These are phyloP conservation scores for Imleria badia DNA, from an alignment of 768 basidiomycete genomes.

Conservation along the genomic window DNA sequence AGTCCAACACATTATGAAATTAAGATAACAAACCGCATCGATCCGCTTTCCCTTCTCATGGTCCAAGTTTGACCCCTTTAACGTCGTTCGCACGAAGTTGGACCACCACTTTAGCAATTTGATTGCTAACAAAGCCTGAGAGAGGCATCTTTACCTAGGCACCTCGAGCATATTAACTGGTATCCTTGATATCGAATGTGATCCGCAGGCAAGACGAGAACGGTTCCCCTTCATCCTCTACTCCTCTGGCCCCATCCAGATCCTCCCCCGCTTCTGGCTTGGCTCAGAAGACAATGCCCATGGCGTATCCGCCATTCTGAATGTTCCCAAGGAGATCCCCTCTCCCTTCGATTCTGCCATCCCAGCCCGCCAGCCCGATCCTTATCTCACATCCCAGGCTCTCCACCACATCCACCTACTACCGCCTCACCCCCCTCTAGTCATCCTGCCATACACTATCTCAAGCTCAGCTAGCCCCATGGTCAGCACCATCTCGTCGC, in stretches of 20 bases:
- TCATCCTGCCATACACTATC: conserved; percentile 80
- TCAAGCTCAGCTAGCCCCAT: conserved; percentile 90
- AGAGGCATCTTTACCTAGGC: no score
- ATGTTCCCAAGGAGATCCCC: conserved; percentile 90
- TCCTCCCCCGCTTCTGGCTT: conserved; percentile 85
- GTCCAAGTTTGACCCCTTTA: no score
- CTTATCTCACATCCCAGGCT: conserved; percentile 40
- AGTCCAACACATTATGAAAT: no score
- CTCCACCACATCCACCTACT: conserved; percentile 52
- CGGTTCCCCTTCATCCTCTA: conserved; percentile 66
- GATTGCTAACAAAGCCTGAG: no score
- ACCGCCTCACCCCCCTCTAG: conserved; percentile 63
- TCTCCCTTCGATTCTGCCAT: conserved; percentile 59
- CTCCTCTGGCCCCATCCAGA: conserved; percentile 74
- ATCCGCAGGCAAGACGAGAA: conserved; percentile 69
- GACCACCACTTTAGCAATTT: no score
- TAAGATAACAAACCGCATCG: no score
- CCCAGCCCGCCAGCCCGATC: conserved; percentile 57
- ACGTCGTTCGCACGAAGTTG: no score
- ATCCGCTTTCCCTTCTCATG: no score
- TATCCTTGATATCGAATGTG: no score
- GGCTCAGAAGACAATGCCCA: conserved; percentile 91
- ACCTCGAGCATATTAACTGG: no score
- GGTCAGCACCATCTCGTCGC: conserved; percentile 88
- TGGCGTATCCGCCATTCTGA: conserved; percentile 78